phyloP scores from a whole-genome alignment of 2,329 filamentous ascomycete species.

The Dactylellina parvicollis region DNA sequence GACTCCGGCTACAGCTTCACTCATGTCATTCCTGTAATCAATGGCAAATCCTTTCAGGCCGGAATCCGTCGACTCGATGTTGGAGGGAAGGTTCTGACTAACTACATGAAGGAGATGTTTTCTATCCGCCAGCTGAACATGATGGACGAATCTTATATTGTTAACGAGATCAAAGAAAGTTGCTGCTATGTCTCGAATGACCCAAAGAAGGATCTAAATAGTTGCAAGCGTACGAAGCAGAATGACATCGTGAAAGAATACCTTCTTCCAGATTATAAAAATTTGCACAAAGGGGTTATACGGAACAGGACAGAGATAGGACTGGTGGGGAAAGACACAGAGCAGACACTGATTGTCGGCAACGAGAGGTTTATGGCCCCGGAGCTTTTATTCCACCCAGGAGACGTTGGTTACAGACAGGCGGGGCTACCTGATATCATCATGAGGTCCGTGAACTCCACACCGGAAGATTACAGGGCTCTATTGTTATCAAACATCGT shows the following conservation, averaged over 20 bases:
- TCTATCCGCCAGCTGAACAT: constrained; percentile 94
- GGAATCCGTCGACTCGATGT: constrained; percentile 87
- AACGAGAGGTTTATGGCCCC: constrained; percentile 93
- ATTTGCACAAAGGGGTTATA: constrained; percentile 72
- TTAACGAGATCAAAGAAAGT: constrained; percentile 95
- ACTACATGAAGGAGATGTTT: constrained; percentile 87
- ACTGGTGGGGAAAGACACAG: constrained; percentile 66
- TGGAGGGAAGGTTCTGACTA: constrained; percentile 91
- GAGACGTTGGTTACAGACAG: constrained; percentile 84
- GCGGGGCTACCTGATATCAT: constrained; percentile 84
- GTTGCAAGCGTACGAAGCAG: constrained; percentile 69
- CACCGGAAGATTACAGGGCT: constrained; percentile 86
- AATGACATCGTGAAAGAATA: constrained; percentile 72
- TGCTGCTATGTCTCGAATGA: constrained; percentile 83
- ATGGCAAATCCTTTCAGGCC: constrained; percentile 80
- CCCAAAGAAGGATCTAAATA: constrained; percentile 81
- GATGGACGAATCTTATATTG: constrained; percentile 89
- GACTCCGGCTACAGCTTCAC: constrained; percentile 95
- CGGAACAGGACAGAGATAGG: constrained; percentile 66
- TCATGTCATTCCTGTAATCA: constrained; percentile 84
- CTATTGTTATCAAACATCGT: constrained; percentile 85
- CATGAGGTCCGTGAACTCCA: constrained; percentile 75
- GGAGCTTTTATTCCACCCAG: constrained; percentile 86
- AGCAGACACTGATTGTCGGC: constrained; percentile 85
- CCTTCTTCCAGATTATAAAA: constrained; percentile 82